Base-by-base conservation (phyloP, 306 rosid genomes). In the Cucurbita ficifolia region DNA sequence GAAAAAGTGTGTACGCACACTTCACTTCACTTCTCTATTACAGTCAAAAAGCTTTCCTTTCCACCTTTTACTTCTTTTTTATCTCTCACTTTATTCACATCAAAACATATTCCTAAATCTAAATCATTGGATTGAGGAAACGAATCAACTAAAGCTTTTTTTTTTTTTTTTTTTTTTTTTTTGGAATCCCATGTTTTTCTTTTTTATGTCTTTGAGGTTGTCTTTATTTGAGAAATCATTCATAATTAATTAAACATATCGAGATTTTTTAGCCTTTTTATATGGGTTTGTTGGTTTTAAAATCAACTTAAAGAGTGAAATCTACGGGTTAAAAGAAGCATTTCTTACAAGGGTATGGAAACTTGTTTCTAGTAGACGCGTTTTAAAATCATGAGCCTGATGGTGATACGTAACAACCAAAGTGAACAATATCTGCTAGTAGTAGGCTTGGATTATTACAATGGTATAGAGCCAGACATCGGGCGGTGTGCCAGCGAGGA, bases 71-170 rank as follows among this genome's bases (percentile, higher is more conserved):
- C 69, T 84, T 29, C 52, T 81, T 77, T 83, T 76, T 62, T 72
- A 58, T 36, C 61, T 64, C 49, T 68, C 57, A 29, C 74, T 70
- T 70, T 70, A 70, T 70, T 70, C 45, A 68, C 73, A 46, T 67
- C 17, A 24, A 8, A 46, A 67, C 2, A 7, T 6, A 8, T 22
- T 74, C 73, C n/a, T 72, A 39, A 76, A 59, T 80, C 81, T 89
- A 81, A 77, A 86, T 82, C 88, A 77, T 86, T 82, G 84, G 83
- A 83, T 68, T 39, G 52, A 77, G 86, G 56, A 79, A 83, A 78
- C 83, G 82, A 84, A 84, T 84, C 80, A 59, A 39, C 6, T 75
- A 84, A 84, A 76, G 81, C 80, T 74, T 71, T 75, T 46, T 57
- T 10, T 36, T 62, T n/a, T n/a, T n/a, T n/a, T 67, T 81, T 59